Evolutionary conservation across 441 rosid species (phyloP).

Genomic region (Adansonia grandidieri): DNA sequence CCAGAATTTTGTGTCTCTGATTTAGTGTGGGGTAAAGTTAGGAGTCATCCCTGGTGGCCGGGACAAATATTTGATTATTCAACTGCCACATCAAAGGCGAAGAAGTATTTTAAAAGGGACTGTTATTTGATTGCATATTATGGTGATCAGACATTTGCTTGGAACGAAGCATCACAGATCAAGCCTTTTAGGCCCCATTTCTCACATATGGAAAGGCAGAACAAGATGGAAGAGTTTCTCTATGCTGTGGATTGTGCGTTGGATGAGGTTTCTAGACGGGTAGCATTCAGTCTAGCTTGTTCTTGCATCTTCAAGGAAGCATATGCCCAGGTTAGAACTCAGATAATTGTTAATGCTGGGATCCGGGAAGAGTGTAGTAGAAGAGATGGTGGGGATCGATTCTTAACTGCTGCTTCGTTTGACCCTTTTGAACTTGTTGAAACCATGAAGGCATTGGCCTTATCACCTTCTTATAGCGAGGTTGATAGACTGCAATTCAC

Average conservation of each 20-base stretch:
- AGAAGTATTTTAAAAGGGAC: slow-evolving; percentile 62
- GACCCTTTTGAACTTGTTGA: slow-evolving; percentile 54
- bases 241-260: slow-evolving; percentile 73
- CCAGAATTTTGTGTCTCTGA: slow-evolving; percentile 47
- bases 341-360: slow-evolving; percentile 66
- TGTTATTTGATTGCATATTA: slow-evolving; percentile 64
- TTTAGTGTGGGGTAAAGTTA: slow-evolving; percentile 89
- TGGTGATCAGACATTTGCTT: slow-evolving; percentile 79
- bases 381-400: slow-evolving; percentile 54
- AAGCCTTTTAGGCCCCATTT: slow-evolving; percentile 70
- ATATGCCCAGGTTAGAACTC: slow-evolving; percentile 47
- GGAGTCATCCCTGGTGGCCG: slow-evolving; percentile 98
- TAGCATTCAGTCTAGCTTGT: slow-evolving; percentile 74
- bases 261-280: slow-evolving; percentile 76
- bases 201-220: slow-evolving; percentile 67
- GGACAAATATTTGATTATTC: slow-evolving; percentile 70
- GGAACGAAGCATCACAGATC: slow-evolving; percentile 63
- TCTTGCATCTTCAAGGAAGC: slow-evolving; percentile 61
- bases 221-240: slow-evolving; percentile 46
- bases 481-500: slow-evolving; percentile 57
- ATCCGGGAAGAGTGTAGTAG: slow-evolving; percentile 49
- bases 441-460: slow-evolving; percentile 54
- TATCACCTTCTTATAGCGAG: slow-evolving; percentile 35
- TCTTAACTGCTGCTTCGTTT: slow-evolving; percentile 50
- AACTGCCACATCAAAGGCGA: slow-evolving; percentile 63